Evolutionary conservation across 441 rosid genomes (phyloP), one percentile per base, ranked within the genome.

Genomic region (Eutrema salsugineum): DNA sequence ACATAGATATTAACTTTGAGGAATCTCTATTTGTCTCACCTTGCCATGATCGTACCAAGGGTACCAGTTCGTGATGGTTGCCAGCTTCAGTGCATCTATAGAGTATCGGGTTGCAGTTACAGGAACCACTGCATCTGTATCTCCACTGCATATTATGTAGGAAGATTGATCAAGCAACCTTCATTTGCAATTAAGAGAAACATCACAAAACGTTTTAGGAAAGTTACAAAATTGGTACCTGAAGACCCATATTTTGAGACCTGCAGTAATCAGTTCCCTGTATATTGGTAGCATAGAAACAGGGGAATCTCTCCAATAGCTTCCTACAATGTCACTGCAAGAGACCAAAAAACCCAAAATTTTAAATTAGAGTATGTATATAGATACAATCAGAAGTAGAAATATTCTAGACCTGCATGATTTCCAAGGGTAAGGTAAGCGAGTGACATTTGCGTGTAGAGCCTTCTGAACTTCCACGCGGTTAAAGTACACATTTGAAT

Each of bases 271-370:
- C 62, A 95, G 83, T 79, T 93, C 92, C 79, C 83, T 76, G 79
- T 95, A 95, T 63, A 91, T 89, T 36, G 97, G 97, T 77, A 95
- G 98, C 94, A 95, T 80, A 33, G 99, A 85, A 63, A 87, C 87
- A 30, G 98, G 91, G 63, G 98, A 78, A 83, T 95, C 98, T 9
- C 80, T 81, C 99, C 98, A 93, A 81, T 89, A 63, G 60, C 72
- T 63, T 61, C 88, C 92, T 3, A 95, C 91, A 32, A 80, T 69
- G 72, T 87, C 87, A 68, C 98, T 93, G 89, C 33, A 67, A 39
- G 63, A 56, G 66, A 51, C 49, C 8, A 12, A n/a, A 30, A 16
- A 14, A 19, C 16, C 19, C 28, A 51, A 62, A 40, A 48, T 17
- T 2, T 51, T 11, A 14, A 14, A 14, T 38, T 14, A 5, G 42